These are phyloP conservation scores for Paracoccidioides brasiliensis DNA, from an alignment of 2,329 filamentous ascomycete species.

Conservation along the genomic window DNA sequence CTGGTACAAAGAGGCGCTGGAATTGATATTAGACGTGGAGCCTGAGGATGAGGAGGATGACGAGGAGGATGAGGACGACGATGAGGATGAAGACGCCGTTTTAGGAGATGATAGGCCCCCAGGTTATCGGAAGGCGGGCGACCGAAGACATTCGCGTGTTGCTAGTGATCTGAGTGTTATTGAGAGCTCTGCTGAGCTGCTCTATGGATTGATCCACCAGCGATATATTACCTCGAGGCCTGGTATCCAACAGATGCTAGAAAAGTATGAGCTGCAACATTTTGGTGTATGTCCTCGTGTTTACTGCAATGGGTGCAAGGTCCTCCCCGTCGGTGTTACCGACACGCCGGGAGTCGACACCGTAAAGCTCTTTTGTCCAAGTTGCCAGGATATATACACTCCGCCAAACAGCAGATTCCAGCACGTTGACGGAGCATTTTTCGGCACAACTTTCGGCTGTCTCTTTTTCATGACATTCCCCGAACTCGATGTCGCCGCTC, in stretches of 20 bases:
- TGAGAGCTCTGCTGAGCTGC: conserved; percentile 92
- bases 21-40: conserved; percentile 98
- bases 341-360: conserved; percentile 95
- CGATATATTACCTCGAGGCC: conserved; percentile 93
- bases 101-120: conserved; percentile 44
- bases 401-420: conserved; percentile 96
- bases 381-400: conserved; percentile 92
- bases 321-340: conserved; percentile 82
- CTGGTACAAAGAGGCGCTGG: conserved; percentile 97
- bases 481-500: conserved; percentile 68
- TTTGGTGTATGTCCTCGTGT: conserved; percentile 94
- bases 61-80: conserved; percentile 53
- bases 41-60: conserved; percentile 70
- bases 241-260: conserved; percentile 97
- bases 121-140: conserved; percentile 40
- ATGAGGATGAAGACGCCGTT: conserved; percentile 57
- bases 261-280: conserved; percentile 95
- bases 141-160: conserved; percentile 71
- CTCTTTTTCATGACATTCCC: conserved; percentile 98
- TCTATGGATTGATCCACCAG: conserved; percentile 96
- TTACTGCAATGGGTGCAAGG: conserved; percentile 78
- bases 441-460: conserved; percentile 91
- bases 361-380: conserved; percentile 95
- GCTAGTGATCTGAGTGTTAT: conserved; percentile 89
- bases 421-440: conserved; percentile 94